A percentile compares a stretch with the other conserved stretches of the same genome.
Conservation (phyloP, 2,329 filamentous ascomycete genomes). For the Pyrenophora teres region DNA sequence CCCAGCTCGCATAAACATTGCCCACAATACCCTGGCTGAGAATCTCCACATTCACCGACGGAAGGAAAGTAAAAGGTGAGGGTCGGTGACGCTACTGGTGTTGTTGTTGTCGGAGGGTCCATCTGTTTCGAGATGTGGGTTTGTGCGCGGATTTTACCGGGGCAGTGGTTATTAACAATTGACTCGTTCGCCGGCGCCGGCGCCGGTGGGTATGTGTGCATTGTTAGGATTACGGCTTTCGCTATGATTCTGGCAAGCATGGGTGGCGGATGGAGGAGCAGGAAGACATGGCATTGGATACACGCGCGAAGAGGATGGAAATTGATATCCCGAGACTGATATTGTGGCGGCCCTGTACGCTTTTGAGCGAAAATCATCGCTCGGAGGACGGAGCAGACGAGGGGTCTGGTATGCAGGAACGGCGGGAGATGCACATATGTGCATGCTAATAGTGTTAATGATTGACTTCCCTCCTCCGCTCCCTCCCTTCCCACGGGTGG, state of each 20-base stretch:
- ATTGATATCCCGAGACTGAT: neutral
- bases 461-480: neutral
- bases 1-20: constrained; percentile 12
- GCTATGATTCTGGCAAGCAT: too few species aligned
- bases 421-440: constrained; percentile 8
- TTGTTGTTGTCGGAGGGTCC: too few species aligned
- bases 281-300: too few species aligned
- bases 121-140: too few species aligned
- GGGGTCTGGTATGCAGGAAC: neutral
- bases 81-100: neutral
- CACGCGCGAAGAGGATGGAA: too few species aligned
- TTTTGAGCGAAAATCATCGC: neutral
- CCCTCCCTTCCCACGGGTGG: too few species aligned
- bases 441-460: constrained; percentile 1
- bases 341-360: neutral
- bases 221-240: too few species aligned
- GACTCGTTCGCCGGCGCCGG: too few species aligned
- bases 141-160: too few species aligned
- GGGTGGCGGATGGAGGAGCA: too few species aligned
- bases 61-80: neutral
- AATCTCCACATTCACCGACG: neutral
- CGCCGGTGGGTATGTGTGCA: too few species aligned
- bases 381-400: neutral
- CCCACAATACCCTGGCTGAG: constrained; percentile 1
- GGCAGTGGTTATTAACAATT: too few species aligned